Evolutionary conservation across 805 yeast species (phyloP), one percentile per base, ranked within the genome.

Genomic region (Saturnispora serradocipensis): DNA sequence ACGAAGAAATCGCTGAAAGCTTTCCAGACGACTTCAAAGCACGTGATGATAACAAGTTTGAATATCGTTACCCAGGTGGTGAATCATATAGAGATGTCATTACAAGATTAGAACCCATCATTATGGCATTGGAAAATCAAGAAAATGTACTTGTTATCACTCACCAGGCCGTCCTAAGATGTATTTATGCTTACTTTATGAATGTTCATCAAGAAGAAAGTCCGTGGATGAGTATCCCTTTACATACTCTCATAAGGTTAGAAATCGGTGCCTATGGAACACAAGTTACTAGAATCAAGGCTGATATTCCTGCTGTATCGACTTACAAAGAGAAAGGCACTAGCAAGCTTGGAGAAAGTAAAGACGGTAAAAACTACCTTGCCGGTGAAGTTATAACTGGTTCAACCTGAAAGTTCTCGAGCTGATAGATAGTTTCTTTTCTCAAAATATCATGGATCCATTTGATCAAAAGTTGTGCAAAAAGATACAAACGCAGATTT

Each of bases 201-300:
- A 91, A 93, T 65, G 95, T 93, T 18, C 97, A 97, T 4, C 98
- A 91, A 67, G 97, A 91, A 61, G 91, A 88, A 66, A 80, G 90
- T 53, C 99, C 99, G 5, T 93, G 99, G 99, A 89, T 93, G 96
- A 88, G 95, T 39, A 95, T 93, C 53, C 99, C 99, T 5, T 72
- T 93, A 60, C 99, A 93, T 65, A 93, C 99, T 0, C 72, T 93
- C 65, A 93, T 93, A 61, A 86, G 88, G 64, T 73, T 93, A 56
- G 98, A 93, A 66, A 97, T 97, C n/a, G 76, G 95, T 52, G 97
- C 99, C 0, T 90, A 88, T 62, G 84, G 83, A 47, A 90, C 99
- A 0, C 69, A 82, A 43, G 98, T 90, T 16, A 85, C 91, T 18
- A 76, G 95, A 59, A 87, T 93, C 53, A 88, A 88, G 60, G 99